Base-by-base conservation (phyloP, 1,139 yeast species). In the Debaryomyces robertsiae region DNA sequence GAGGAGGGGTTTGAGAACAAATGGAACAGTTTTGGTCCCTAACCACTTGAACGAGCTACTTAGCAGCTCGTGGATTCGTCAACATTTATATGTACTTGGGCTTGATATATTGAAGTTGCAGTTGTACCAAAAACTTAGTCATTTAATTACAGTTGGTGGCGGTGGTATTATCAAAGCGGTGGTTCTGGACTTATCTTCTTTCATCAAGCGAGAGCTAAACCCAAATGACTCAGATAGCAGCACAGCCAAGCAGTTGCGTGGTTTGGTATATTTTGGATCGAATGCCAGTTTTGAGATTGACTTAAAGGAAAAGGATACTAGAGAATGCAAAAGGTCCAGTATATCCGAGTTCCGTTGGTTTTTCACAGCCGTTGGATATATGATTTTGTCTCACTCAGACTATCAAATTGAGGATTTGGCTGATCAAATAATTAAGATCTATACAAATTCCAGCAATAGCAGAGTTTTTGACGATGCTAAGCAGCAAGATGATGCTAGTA, bases 141-240 rank as follows among this genome's bases (percentile, higher is more conserved):
- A 61, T 33, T 48, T 61, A 28, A 46, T 67, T 16, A 54, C 60
- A 3, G 47, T 58, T 18, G 65, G 62, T 3, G 72, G 73, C 9
- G 73, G 74, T 0, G 69, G 73, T 1, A 45, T 60, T 5, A 55
- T 69, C 36, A 70, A 69, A 48, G 52, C 57, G 4, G 52, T 67
- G 22, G 75, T 69, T 5, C 59, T 58, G 37, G 75, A 69, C 42
- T 55, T 69, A 40, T 54, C 70, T 15, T 55, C 66, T n/a, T 69
- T 68, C 43, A 54, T 70, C 30, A 64, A 61, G 45, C 44, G 54
- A 17, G 74, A 67, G 38, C 53, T 65, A 43, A 40, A 37, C n/a
- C 32, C 44, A 2, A 43, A 33, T 30, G 52, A 50, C 15, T 44
- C 44, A 13, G 42, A 52, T 16, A 49, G 55, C 14, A 42, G 38